phyloP scores from a whole-genome alignment of 1,284 basidiomycete genomes.

The Porphyrellus sp. region DNA sequence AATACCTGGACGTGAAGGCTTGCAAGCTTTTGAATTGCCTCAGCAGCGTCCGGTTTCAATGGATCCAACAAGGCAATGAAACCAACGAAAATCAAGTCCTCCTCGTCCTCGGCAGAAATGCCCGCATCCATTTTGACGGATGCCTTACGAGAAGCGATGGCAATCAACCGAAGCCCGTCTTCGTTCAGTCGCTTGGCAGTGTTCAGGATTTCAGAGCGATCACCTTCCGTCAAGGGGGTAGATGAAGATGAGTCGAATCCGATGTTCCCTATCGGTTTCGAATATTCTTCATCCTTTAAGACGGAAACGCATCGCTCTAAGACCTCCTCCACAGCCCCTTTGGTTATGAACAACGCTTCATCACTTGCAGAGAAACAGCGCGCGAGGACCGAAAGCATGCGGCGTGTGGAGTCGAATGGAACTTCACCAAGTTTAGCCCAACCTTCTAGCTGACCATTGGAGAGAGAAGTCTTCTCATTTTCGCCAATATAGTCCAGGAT shows the following conservation, averaged over 20 bases:
- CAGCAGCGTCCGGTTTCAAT: slow-evolving; percentile 33
- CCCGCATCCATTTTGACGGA: slow-evolving; percentile 13
- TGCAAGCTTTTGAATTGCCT: slow-evolving; percentile 31
- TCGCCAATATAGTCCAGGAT: slow-evolving; percentile 30
- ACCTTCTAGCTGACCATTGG: slow-evolving; percentile 10
- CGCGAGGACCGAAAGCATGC: slow-evolving; percentile 32
- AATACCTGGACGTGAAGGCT: slow-evolving; percentile 32
- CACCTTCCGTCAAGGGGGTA: slow-evolving; percentile 15
- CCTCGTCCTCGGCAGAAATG: slow-evolving; percentile 28
- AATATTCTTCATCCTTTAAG: slow-evolving; percentile 21
- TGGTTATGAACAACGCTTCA: slow-evolving; percentile 28
- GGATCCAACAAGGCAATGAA: slow-evolving; percentile 32
- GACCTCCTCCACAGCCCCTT: slow-evolving; percentile 34
- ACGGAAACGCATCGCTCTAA: slow-evolving; percentile 31
- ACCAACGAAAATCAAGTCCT: slow-evolving; percentile 31
- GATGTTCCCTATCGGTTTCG: slow-evolving; percentile 12
- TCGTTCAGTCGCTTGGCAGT: slow-evolving; percentile 31
- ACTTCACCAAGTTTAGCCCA: slow-evolving; percentile 35
- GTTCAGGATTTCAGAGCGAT: slow-evolving; percentile 26
- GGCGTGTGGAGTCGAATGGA: slow-evolving; percentile 34
- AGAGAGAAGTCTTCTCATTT: slow-evolving; percentile 13
- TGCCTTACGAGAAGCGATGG: slow-evolving; percentile 29
- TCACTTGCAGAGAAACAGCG: slow-evolving; percentile 2
- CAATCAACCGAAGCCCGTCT: slow-evolving; percentile 32
- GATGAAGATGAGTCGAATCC: slow-evolving; percentile 20